Base-by-base conservation (phyloP, 768 basidiomycete species). In the Dendrothele bispora region DNA sequence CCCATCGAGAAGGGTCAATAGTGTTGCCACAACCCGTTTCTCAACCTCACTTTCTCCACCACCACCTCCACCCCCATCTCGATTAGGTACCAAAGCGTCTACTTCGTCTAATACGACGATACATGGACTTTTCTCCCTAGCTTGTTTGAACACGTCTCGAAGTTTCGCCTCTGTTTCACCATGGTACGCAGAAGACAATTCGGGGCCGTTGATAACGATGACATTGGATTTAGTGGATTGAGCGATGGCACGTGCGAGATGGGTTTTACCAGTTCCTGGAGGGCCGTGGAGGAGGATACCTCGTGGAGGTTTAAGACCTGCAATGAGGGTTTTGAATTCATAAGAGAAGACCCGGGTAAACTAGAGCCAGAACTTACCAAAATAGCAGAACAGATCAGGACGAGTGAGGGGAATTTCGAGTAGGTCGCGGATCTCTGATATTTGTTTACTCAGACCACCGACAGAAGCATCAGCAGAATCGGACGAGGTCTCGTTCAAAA, bases 1-100 rank as follows among this genome's bases (percentile, higher is more conserved):
- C 7, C 97, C 97, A 62, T 99, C 97, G 70, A 99, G 82, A 49
- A 97, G 80, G 2, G 97, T 98, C 58, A 99, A 69, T 39, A 99
- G 71, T 17, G 93, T 97, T 18, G 97, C 94, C 3, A 98, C 97
- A 1, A 98, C 94, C 21, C 97, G 78, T 55, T 91, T 90, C 64
- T 98, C 97, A 2, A 98, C 95, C 66, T 98, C 95, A 4, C 94
- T 92, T n/a, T n/a, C n/a, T n/a, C n/a, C n/a, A n/a, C n/a, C n/a
- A n/a, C n/a, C n/a, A 1, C 91, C 91, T 1, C 89, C 84, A 3
- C 86, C 82, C 5, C 94, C 94, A 60, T 95, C 95, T 40, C 97
- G 72, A 47, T 83, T 77, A 2, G 97, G 97, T 48, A 91, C 95
- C 11, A 99, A 69, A 1, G 97, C 95, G 56, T 99, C 97, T 1